Percentiles rank a stretch among this genome's conserved stretches.
Conservation (phyloP, 495 filamentous ascomycete species). For the Tuber calosporum region DNA sequence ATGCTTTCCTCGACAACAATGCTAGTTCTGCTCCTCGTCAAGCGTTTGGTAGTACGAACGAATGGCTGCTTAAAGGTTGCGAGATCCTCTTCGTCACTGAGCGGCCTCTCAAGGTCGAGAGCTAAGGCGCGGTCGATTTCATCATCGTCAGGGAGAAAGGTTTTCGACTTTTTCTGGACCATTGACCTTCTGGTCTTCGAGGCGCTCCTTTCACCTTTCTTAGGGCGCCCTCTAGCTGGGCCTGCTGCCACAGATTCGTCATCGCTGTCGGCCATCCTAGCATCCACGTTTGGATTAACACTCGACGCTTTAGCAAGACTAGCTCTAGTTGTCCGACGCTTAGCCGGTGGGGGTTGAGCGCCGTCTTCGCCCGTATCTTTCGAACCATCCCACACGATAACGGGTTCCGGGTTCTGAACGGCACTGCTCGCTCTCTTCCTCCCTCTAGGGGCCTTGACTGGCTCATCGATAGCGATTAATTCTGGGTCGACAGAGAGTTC, state of each 20-base stretch:
- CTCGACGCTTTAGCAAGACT: constrained; percentile 28
- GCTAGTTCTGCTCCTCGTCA: constrained; percentile 33
- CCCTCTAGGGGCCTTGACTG: constrained; percentile 12
- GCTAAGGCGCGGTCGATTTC: constrained; percentile 64
- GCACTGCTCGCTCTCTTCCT: constrained; percentile 41
- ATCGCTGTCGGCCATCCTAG: constrained; percentile 22
- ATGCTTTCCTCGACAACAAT: constrained; percentile 30
- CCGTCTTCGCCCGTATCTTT: constrained; percentile 27
- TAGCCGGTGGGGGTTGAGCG: constrained; percentile 51
- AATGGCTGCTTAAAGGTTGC: constrained; percentile 35
- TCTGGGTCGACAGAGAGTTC: constrained; percentile 2
- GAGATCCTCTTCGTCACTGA: constrained; percentile 51
- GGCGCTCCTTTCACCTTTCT: constrained; percentile 24
- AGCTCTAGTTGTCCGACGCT: constrained; percentile 57
- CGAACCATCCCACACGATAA: constrained; percentile 34
- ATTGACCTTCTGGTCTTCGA: constrained; percentile 54
- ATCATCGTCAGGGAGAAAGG: constrained; percentile 51
- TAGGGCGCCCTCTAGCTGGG: constrained; percentile 10
- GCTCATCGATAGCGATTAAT: background rate
- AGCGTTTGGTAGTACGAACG: constrained; percentile 31
- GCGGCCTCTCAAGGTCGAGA: constrained; percentile 56
- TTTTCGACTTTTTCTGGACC: constrained; percentile 45
- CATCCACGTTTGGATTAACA: constrained; percentile 27
- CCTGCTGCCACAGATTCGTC: constrained; percentile 15
- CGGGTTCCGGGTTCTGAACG: constrained; percentile 41